Evolutionary conservation across 352 stramenopile genomes (phyloP).

Genomic region (Globisporangium nunn): DNA sequence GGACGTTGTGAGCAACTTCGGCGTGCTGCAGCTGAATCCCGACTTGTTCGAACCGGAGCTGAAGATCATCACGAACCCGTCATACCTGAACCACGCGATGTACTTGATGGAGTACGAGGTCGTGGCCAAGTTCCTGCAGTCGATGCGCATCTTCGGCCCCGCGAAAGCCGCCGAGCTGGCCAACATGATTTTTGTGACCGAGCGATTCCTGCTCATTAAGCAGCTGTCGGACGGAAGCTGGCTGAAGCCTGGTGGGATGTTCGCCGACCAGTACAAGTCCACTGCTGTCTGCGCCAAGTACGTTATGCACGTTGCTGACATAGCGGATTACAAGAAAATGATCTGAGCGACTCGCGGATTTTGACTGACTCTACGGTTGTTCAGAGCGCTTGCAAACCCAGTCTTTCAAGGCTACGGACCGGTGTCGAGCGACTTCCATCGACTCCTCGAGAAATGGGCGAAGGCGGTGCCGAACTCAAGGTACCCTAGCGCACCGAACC

Average conservation of each 20-base stretch:
- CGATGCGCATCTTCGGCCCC: slow-evolving; percentile 66
- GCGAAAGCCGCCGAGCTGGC: slow-evolving; percentile 25
- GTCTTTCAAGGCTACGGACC: slow-evolving; percentile 52
- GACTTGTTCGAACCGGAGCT: slow-evolving; percentile 63
- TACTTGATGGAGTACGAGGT: slow-evolving; percentile 59
- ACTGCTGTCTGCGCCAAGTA: slow-evolving; percentile 80
- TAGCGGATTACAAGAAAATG: neutral
- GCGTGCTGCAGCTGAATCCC: slow-evolving; percentile 57
- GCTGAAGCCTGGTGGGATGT: slow-evolving; percentile 46
- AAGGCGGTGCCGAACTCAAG: slow-evolving; percentile 22
- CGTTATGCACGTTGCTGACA: slow-evolving; percentile 7
- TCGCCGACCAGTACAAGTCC: slow-evolving; percentile 71
- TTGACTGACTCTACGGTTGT: neutral
- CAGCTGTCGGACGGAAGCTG: slow-evolving; percentile 71
- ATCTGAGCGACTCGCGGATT: neutral
- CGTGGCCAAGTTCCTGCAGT: slow-evolving; percentile 69
- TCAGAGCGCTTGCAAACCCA: slow-evolving; percentile 47
- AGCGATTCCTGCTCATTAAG: slow-evolving; percentile 57
- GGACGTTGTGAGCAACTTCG: slow-evolving; percentile 77
- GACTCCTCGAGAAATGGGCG: slow-evolving; percentile 67
- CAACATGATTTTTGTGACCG: slow-evolving; percentile 45
- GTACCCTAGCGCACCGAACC: slow-evolving; percentile 21
- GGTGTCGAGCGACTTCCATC: slow-evolving; percentile 44
- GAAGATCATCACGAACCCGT: slow-evolving; percentile 66
- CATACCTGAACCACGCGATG: slow-evolving; percentile 76